Evolutionary conservation across 1,284 basidiomycete genomes (phyloP).

Genomic region (Albatrellus sp.): DNA sequence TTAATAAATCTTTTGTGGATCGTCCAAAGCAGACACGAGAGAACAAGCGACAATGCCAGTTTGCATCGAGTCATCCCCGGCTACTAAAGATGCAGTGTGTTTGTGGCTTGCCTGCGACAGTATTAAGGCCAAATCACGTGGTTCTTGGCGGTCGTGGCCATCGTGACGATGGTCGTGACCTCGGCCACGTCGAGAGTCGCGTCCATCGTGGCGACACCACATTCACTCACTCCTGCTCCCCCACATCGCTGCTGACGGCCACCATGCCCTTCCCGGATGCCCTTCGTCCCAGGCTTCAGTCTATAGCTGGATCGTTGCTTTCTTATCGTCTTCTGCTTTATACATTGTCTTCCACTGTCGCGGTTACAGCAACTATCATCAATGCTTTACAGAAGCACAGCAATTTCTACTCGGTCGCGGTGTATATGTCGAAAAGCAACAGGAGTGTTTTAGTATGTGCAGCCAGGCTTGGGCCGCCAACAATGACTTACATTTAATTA

Average conservation of each 20-base stretch:
- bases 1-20: no score
- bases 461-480: not conserved
- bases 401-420: conserved; percentile 91
- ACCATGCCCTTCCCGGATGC: conserved; percentile 20
- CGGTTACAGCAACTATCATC: conserved; percentile 59
- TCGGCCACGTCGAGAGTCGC: no score
- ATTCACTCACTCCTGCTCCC: no score
- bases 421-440: conserved; percentile 87
- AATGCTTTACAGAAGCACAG: conserved; percentile 77
- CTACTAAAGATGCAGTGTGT: no score
- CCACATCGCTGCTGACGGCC: not conserved
- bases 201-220: no score
- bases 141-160: no score
- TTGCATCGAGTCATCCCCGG: no score
- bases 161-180: no score
- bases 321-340: conserved; percentile 63
- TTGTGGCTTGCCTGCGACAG: no score
- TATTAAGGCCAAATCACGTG: no score
- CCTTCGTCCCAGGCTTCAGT: conserved; percentile 27
- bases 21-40: no score
- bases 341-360: conserved; percentile 51
- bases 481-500: not conserved
- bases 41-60: no score
- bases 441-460: conserved; percentile 72
- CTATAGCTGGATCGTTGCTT: conserved; percentile 35